Conservation (phyloP, 2,329 filamentous ascomycete genomes). For the Pestalotiopsis sp. region DNA sequence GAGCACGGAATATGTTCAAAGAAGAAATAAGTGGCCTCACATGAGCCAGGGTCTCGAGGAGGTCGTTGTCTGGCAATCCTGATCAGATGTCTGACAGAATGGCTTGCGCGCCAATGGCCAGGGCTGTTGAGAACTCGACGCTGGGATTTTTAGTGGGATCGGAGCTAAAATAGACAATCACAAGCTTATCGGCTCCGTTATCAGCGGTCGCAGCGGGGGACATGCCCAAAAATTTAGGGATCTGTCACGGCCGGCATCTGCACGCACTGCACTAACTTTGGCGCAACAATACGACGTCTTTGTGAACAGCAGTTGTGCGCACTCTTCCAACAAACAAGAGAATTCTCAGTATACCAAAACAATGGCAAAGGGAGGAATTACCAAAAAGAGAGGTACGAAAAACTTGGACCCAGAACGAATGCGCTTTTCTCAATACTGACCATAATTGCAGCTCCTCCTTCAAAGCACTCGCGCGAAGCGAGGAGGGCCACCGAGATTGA, state of each 20-base stretch:
- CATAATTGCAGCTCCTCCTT: conserved; percentile 49
- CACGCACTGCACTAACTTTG: not conserved
- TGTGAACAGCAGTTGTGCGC: not conserved
- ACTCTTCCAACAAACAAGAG: not conserved
- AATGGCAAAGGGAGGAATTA: conserved; percentile 37
- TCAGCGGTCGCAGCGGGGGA: conserved; percentile 14
- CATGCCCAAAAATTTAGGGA: conserved; percentile 15
- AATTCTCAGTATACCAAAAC: not conserved
- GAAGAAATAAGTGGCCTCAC: not conserved
- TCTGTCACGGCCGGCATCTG: not conserved
- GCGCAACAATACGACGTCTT: not conserved
- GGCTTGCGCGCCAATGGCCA: not conserved
- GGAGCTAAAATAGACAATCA: not conserved
- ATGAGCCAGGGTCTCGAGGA: not conserved
- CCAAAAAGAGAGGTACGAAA: conserved; percentile 33
- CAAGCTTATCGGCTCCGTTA: conserved; percentile 15
- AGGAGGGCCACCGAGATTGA: conserved; percentile 72
- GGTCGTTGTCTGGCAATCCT: not conserved
- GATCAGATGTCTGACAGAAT: not conserved
- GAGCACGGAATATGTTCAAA: not conserved
- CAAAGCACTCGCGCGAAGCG: conserved; percentile 73
- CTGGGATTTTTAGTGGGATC: not conserved
- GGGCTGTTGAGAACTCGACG: not conserved
- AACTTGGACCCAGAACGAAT: not conserved
- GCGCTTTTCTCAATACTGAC: not conserved